Base-by-base conservation (phyloP, 75 land plant species). In the Pinus tabuliformis region DNA sequence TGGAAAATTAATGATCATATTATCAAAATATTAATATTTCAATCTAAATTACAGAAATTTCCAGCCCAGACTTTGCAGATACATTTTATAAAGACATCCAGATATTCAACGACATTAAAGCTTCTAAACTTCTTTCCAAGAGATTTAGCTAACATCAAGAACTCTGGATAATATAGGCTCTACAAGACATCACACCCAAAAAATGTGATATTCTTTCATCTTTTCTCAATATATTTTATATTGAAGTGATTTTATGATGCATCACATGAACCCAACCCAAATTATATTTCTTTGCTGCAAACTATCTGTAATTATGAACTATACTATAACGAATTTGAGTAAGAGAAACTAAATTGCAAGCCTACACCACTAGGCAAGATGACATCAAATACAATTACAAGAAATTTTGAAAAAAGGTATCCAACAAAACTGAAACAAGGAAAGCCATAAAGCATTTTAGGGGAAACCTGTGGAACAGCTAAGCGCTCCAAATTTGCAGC, bases 401-500 rank as follows among this genome's bases (percentile, higher is more conserved):
- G 7, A 52, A 18, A 33, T 64, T n/a, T 6, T 26, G 26, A 8
- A 30, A 75, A 18, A 14, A 45, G 2, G 3, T 58, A 22, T 24
- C 15, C 66, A 57, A 64, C 18, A 59, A 21, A 20, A 24, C 22
- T 59, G 28, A 58, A 16, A 49, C 15, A 5, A 33, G 16, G 28
- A 18, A 26, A 49, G 22, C 17, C 2, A 22, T 30, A 64, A 33
- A 64, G 36, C 3, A 20, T 68, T 49, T 39, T 20, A 9, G 21
- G 36, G n/a, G 42, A 33, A 75, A 96, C 99, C 99, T 96, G 99
- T 60, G 99, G 99, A 66, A 94, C 82, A 72, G 98, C 98, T 85
- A 96, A 58, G 39, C 99, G 90, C 83, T 96, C 99, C 37, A 96
- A 86, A 78, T 92, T 96, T 16, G 99, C 91, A n/a, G 99, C 99